phyloP scores from a whole-genome alignment of 768 basidiomycete species.

The Lentinula edodes region DNA sequence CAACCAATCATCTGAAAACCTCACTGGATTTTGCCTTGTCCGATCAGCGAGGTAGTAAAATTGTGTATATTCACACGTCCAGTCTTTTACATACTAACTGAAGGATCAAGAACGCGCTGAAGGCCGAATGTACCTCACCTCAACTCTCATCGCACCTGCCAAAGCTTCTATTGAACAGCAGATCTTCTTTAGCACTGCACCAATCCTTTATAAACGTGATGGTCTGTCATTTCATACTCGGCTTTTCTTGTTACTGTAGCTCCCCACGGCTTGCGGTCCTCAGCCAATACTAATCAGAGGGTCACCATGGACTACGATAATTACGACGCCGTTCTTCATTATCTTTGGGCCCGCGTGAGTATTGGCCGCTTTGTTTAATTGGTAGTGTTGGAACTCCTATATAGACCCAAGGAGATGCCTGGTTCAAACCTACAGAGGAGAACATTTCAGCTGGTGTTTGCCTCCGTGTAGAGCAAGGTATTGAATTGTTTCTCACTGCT shows the following conservation, averaged over 20 bases:
- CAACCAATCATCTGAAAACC: background rate
- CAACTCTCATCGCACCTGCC: background rate
- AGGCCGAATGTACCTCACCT: constrained; percentile 1
- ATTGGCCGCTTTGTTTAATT: background rate
- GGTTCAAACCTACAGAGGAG: constrained; percentile 84
- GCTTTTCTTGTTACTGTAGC: constrained; percentile 8
- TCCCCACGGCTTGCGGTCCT: constrained; percentile 7
- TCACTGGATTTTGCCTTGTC: background rate
- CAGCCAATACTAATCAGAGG: constrained; percentile 13
- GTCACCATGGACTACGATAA: constrained; percentile 68
- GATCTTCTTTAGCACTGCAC: background rate
- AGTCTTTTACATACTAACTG: background rate
- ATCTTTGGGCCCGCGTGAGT: constrained; percentile 69
- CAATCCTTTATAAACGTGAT: background rate
- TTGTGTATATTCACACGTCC: background rate
- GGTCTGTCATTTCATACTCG: background rate
- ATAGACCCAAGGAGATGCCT: constrained; percentile 76
- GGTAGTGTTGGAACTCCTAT: background rate
- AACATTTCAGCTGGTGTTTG: constrained; percentile 78
- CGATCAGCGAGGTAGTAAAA: background rate
- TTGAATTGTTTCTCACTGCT: too few species aligned
- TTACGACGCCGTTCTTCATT: constrained; percentile 75
- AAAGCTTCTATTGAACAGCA: constrained; percentile 1
- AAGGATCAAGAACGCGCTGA: background rate
- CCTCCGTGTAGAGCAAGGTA: constrained; percentile 57